Base-by-base conservation (phyloP, 192 early-diverging fungal species). In the Backusella tuberculispora region DNA sequence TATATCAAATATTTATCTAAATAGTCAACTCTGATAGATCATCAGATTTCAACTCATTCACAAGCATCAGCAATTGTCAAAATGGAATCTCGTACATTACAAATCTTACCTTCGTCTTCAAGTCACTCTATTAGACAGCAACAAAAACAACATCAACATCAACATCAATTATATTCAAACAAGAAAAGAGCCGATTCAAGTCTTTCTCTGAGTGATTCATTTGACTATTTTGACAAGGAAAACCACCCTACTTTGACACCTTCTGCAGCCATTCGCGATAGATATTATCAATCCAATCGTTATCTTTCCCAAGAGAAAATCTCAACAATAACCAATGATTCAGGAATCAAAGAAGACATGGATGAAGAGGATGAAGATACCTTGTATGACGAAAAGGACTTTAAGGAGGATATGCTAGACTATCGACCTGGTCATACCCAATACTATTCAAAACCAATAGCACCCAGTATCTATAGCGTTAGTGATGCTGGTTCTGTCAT, bases 251-350 rank as follows among this genome's bases (percentile, higher is more conserved):
- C 21, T 26, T 13, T 60, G 53, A 60, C 78, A 42, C 73, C 78
- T 4, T 79, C 78, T 19, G 78, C 78, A 37, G 56, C 78, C 9
- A 79, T 79, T 47, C 68, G 78, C 8, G 68, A 79, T 26, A 69
- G 71, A 38, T 79, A 79, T 37, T 79, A 79, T 56, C 78, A 71
- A n/a, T 71, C 67, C 5, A 73, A 79, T 19, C 56, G 50, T 26
- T 63, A 63, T n/a, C 26, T 38, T 13, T 60, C 53, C 53, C 53
- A 60, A 3, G 53, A 60, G 0, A 60, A 60, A 12, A 4, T 26
- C 29, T 2, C 29, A 34, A 34, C 29, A 13, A 45, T 34, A 10
- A 50, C 46, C n/a, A 71, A 21, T 53, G 70, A 71, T 21, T 53
- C 24, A 21, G 67, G 43, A 14, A 69, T 34, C 4, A 26, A 41